A percentile compares a stretch with the other conserved stretches of the same genome.
Conservation (phyloP, 2,329 filamentous ascomycete genomes). For the Diplodia scrobiculata region DNA sequence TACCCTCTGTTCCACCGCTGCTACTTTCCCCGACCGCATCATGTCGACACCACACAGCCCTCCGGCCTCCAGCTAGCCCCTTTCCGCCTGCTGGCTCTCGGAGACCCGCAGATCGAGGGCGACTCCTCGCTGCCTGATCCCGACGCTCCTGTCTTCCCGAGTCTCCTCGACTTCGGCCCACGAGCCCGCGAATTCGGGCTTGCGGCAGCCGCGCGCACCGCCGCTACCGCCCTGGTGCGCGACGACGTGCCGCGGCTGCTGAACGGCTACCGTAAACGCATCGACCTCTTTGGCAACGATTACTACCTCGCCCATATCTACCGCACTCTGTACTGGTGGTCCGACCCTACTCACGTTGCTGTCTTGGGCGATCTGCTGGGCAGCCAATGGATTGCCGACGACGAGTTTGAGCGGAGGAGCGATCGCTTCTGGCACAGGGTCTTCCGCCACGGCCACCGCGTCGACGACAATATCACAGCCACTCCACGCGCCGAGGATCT, state of each 20-base stretch:
- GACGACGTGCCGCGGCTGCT: slow-evolving; percentile 67
- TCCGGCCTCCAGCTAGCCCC: slow-evolving; percentile 57
- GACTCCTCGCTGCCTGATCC: slow-evolving; percentile 73
- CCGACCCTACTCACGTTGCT: slow-evolving; percentile 78
- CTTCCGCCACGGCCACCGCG: slow-evolving; percentile 67
- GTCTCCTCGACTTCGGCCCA: slow-evolving; percentile 45
- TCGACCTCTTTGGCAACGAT: slow-evolving; percentile 93
- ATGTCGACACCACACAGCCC: slow-evolving; percentile 35
- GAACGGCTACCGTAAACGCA: slow-evolving; percentile 69
- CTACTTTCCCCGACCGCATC: slow-evolving; percentile 63
- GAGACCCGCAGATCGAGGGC: slow-evolving; percentile 91
- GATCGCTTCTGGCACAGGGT: slow-evolving; percentile 78
- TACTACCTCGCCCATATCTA: slow-evolving; percentile 94
- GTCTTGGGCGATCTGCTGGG: slow-evolving; percentile 90
- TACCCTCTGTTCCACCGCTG: slow-evolving; percentile 82
- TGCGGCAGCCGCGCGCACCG: not conserved
- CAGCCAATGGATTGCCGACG: slow-evolving; percentile 89
- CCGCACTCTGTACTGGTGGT: slow-evolving; percentile 79
- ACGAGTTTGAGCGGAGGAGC: slow-evolving; percentile 76
- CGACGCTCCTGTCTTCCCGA: slow-evolving; percentile 50
- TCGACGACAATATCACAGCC: slow-evolving; percentile 52
- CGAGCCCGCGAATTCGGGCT: slow-evolving; percentile 1
- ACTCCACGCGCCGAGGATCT: slow-evolving; percentile 41
- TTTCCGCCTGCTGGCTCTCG: slow-evolving; percentile 83
- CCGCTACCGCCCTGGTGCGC: slow-evolving; percentile 26